A percentile compares a stretch with the other conserved stretches of the same genome.
These are phyloP conservation scores for Schoenoplectus tabernaemontani DNA, from an alignment of 202 grass and related monocot genomes.

Conservation along the genomic window DNA sequence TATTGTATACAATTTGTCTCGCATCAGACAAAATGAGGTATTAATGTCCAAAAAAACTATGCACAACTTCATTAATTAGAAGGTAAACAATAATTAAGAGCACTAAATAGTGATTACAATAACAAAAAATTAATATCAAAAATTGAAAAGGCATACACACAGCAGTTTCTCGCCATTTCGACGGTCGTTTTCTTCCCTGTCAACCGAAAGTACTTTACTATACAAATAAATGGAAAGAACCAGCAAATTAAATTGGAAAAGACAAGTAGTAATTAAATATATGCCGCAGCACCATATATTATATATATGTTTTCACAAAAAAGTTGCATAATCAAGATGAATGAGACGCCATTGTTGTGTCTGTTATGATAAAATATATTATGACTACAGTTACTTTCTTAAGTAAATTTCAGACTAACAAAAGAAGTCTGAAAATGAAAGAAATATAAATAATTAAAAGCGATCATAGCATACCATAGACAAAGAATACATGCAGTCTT, in stretches of 20 bases:
- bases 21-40: background rate
- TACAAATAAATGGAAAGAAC: background rate
- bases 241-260: background rate
- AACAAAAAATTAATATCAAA: background rate
- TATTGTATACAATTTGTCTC: background rate
- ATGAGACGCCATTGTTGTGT: background rate
- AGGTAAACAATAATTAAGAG: background rate
- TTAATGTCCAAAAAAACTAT: background rate
- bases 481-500: background rate
- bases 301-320: too few relatives aligned
- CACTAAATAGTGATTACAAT: background rate
- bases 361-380: constrained; percentile 3
- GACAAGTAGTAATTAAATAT: too few relatives aligned
- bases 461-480: background rate
- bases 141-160: background rate
- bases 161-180: background rate
- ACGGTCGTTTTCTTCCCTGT: background rate
- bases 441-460: background rate
- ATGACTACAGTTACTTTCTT: background rate
- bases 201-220: background rate
- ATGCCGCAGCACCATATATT: too few relatives aligned
- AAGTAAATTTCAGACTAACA: background rate
- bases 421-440: background rate
- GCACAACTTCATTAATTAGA: background rate
- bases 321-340: background rate